phyloP scores from a whole-genome alignment of 164 flowering plant species.

The Warburgia ugandensis region DNA sequence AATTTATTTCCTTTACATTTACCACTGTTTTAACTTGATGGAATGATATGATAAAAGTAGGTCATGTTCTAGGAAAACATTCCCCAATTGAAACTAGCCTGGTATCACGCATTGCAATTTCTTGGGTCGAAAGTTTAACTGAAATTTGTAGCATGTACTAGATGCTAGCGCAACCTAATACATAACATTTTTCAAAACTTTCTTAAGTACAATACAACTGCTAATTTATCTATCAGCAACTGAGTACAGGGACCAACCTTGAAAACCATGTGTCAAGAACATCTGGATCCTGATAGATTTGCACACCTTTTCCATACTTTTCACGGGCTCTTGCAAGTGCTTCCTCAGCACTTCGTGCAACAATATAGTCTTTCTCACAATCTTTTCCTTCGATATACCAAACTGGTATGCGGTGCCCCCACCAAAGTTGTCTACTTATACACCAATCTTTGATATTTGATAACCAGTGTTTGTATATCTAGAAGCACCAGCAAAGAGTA shows the following conservation, averaged over 20 bases:
- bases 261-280: conserved; percentile 99
- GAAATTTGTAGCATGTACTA: too few species aligned
- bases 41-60: too few species aligned
- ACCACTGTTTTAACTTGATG: too few species aligned
- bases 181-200: too few species aligned
- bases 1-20: too few species aligned
- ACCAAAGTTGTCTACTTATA: conserved; percentile 97
- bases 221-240: too few species aligned
- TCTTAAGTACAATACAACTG: too few species aligned
- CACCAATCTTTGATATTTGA: conserved; percentile 94
- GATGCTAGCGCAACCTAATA: too few species aligned
- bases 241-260: conserved; percentile 34
- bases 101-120: too few species aligned
- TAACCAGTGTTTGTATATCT: conserved; percentile 94
- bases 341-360: conserved; percentile 65
- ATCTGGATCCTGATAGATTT: conserved; percentile 95
- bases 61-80: too few species aligned
- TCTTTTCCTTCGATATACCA: conserved; percentile 88
- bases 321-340: conserved; percentile 67
- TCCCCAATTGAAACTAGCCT: too few species aligned
- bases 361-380: conserved; percentile 81
- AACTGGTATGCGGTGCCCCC: conserved; percentile 98
- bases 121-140: too few species aligned
- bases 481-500: conserved; percentile 13
- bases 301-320: conserved; percentile 68